Evolutionary conservation across 768 basidiomycete species (phyloP).

Genomic region (Tricholoma matsutake): DNA sequence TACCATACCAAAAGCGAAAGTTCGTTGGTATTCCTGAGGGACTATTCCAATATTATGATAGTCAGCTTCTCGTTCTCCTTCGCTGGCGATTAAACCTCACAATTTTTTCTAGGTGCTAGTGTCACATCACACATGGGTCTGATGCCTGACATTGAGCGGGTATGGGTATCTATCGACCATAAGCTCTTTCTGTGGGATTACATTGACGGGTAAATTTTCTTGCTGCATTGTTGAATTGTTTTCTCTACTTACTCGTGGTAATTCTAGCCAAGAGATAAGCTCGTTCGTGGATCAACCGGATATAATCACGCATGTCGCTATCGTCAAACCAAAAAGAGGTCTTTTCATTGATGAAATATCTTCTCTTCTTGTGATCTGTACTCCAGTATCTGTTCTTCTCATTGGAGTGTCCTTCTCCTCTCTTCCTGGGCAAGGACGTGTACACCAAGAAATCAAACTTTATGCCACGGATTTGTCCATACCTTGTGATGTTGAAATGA

Average conservation of each 20-base stretch:
- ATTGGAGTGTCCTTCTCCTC: slow-evolving; percentile 71
- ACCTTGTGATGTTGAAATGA: slow-evolving; percentile 81
- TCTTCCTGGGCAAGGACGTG: slow-evolving; percentile 36
- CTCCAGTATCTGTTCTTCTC: slow-evolving; percentile 77
- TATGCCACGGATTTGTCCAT: slow-evolving; percentile 87
- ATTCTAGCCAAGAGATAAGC: slow-evolving; percentile 75
- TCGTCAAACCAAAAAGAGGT: slow-evolving; percentile 80
- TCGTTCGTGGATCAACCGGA: slow-evolving; percentile 92
- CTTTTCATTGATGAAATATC: slow-evolving; percentile 95
- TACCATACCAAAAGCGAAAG: slow-evolving; percentile 76
- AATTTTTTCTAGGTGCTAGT: slow-evolving; percentile 48
- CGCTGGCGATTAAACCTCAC: slow-evolving; percentile 5
- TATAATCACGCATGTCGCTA: slow-evolving; percentile 82
- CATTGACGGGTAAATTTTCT: slow-evolving; percentile 73
- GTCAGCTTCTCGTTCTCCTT: slow-evolving; percentile 37
- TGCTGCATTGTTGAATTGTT: background rate
- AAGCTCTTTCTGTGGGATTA: slow-evolving; percentile 98
- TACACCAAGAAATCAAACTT: slow-evolving; percentile 75
- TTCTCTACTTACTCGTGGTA: slow-evolving; percentile 1
- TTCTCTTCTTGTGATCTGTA: slow-evolving; percentile 85
- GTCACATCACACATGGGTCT: slow-evolving; percentile 85
- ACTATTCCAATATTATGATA: slow-evolving; percentile 75
- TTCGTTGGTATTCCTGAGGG: slow-evolving; percentile 76
- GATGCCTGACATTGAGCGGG: slow-evolving; percentile 89
- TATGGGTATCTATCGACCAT: slow-evolving; percentile 94